Percentiles rank a stretch among this genome's conserved stretches.
phyloP scores from a whole-genome alignment of 2,329 filamentous ascomycete species.

The Calonectria pseudoreteaudii region DNA sequence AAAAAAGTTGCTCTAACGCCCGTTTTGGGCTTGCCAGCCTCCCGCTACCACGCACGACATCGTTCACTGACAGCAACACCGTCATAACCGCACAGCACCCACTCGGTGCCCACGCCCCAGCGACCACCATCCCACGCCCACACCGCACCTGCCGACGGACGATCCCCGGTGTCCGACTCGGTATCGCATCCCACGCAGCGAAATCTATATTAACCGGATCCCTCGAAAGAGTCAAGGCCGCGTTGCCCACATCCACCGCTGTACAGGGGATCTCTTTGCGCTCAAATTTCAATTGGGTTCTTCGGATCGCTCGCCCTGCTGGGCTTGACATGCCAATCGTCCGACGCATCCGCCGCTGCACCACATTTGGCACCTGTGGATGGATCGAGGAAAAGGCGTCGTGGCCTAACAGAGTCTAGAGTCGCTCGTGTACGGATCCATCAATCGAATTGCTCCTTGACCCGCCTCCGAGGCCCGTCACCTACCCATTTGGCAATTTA shows the following conservation, averaged over 20 bases:
- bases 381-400: conserved; percentile 38
- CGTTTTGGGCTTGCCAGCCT: conserved; percentile 38
- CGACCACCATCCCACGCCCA: conserved; percentile 13
- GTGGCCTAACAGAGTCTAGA: conserved; percentile 42
- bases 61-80: conserved; percentile 20
- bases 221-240: conserved; percentile 31
- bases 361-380: conserved; percentile 41
- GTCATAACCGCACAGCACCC: conserved; percentile 21
- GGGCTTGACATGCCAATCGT: conserved; percentile 42
- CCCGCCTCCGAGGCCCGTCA: conserved; percentile 6
- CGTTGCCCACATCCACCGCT: conserved; percentile 30
- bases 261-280: conserved; percentile 31
- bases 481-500: conserved; percentile 28
- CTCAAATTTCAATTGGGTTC: conserved; percentile 31
- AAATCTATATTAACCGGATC: conserved; percentile 23
- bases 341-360: conserved; percentile 44
- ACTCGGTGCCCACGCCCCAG: conserved; percentile 19
- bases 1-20: conserved; percentile 41
- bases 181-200: conserved; percentile 25
- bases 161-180: conserved; percentile 23
- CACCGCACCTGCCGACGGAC: conserved; percentile 21
- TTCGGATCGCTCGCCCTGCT: conserved; percentile 34
- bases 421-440: conserved; percentile 35
- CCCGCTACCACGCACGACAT: conserved; percentile 32
- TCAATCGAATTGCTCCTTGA: conserved; percentile 34